These are phyloP conservation scores for Mortierella sp. DNA, from an alignment of 371 early-diverging fungal species.

Conservation along the genomic window DNA sequence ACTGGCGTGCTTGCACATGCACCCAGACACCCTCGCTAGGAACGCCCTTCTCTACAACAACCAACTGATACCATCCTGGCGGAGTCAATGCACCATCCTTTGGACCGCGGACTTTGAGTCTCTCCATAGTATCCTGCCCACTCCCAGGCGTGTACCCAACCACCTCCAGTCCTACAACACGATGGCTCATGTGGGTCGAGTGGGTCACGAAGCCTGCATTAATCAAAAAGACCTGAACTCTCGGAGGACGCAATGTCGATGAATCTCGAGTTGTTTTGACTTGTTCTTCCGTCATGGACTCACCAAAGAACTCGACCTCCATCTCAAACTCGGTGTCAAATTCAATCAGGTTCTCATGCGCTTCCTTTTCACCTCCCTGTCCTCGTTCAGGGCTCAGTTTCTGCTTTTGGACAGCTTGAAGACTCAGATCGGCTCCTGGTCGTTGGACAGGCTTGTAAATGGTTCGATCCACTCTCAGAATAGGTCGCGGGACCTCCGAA, in stretches of 20 bases:
- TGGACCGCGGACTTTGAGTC: slow-evolving; percentile 34
- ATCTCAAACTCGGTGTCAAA: slow-evolving; percentile 43
- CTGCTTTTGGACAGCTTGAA: slow-evolving; percentile 19
- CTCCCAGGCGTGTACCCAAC: slow-evolving; percentile 22
- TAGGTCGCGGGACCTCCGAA: slow-evolving; percentile 41
- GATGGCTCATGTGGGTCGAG: slow-evolving; percentile 59
- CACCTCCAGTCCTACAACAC: slow-evolving; percentile 51
- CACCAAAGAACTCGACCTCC: slow-evolving; percentile 37
- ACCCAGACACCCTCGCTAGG: slow-evolving; percentile 49
- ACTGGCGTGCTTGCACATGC: slow-evolving; percentile 10
- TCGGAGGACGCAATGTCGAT: slow-evolving; percentile 6
- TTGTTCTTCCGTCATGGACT: slow-evolving; percentile 14
- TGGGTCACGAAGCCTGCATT: slow-evolving; percentile 60
- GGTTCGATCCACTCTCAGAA: slow-evolving; percentile 33
- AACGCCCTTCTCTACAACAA: slow-evolving; percentile 39
- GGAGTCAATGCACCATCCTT: slow-evolving; percentile 34
- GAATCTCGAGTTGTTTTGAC: slow-evolving; percentile 10
- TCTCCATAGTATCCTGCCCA: slow-evolving; percentile 1
- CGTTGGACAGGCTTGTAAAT: slow-evolving; percentile 22
- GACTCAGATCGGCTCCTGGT: slow-evolving; percentile 16
- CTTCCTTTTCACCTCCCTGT: slow-evolving; percentile 30
- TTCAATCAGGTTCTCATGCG: slow-evolving; percentile 32
- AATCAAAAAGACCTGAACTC: slow-evolving; percentile 46
- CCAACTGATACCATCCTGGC: slow-evolving; percentile 54
- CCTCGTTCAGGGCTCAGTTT: slow-evolving; percentile 36